Evolutionary conservation across 202 grass and related monocot species (phyloP).

Genomic region (Thinopyrum obtusiflorum): DNA sequence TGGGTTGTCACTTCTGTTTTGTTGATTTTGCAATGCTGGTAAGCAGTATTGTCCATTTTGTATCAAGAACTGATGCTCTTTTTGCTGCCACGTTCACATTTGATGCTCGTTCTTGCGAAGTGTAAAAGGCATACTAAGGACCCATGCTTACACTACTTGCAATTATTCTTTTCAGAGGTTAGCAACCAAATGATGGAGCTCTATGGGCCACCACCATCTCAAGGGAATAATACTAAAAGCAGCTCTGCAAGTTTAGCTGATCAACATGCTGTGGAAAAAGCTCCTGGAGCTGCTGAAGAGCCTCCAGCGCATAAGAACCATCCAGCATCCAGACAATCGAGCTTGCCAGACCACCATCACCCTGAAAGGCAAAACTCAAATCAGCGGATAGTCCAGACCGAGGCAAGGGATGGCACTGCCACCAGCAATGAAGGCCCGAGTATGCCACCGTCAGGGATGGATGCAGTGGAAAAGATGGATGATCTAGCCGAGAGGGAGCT

Average conservation of each 20-base stretch:
- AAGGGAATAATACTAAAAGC: conserved; percentile 59
- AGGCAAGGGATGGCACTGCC: conserved; percentile 25
- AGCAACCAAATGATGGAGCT: conserved; percentile 98
- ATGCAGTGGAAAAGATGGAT: conserved; percentile 73
- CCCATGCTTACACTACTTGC: background rate
- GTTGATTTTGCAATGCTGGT: background rate
- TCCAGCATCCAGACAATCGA: conserved; percentile 26
- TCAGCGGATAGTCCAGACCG: conserved; percentile 26
- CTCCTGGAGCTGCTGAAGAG: conserved; percentile 28
- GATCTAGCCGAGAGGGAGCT: conserved; percentile 76
- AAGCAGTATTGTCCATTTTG: background rate
- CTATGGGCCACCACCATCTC: conserved; percentile 56
- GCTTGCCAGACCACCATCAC: background rate
- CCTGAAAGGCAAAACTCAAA: conserved; percentile 40
- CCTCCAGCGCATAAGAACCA: conserved; percentile 14
- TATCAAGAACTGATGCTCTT: background rate
- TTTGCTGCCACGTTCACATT: background rate
- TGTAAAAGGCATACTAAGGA: background rate
- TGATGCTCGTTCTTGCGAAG: conserved; percentile 5
- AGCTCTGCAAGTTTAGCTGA: conserved; percentile 48
- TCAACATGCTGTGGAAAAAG: conserved; percentile 38
- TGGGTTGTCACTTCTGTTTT: background rate
- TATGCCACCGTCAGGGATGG: conserved; percentile 38
- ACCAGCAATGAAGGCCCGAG: conserved; percentile 31
- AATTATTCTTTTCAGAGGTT: conserved; percentile 60